Evolutionary conservation across 768 basidiomycete genomes (phyloP).

Genomic region (Trametes maxima): DNA sequence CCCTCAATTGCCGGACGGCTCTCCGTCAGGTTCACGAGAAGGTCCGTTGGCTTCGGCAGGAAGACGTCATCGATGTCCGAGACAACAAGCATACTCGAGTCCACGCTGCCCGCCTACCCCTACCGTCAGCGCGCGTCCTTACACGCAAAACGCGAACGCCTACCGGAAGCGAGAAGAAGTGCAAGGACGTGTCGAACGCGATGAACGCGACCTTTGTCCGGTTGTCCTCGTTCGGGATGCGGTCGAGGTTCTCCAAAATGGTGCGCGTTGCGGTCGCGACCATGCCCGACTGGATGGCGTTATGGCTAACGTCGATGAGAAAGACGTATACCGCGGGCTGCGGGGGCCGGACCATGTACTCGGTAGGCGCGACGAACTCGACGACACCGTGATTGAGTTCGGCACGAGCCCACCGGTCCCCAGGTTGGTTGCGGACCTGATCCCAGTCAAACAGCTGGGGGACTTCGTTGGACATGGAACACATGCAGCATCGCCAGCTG

Average conservation of each 20-base stretch:
- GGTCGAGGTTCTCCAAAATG: conserved; percentile 92
- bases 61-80: conserved; percentile 98
- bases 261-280: conserved; percentile 97
- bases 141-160: conserved; percentile 26
- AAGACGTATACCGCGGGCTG: conserved; percentile 97
- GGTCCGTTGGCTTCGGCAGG: conserved; percentile 92
- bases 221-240: conserved; percentile 92
- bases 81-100: conserved; percentile 95
- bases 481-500: conserved; percentile 99
- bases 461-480: conserved; percentile 96
- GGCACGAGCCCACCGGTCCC: conserved; percentile 91
- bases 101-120: conserved; percentile 62
- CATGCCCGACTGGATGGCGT: conserved; percentile 95
- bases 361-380: conserved; percentile 96
- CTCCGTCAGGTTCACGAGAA: conserved; percentile 94
- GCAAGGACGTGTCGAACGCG: conserved; percentile 88
- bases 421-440: conserved; percentile 88
- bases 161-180: conserved; percentile 95
- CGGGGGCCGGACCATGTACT: conserved; percentile 99
- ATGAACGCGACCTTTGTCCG: conserved; percentile 92
- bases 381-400: conserved; percentile 95
- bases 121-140: not conserved
- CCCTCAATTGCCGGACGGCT: conserved; percentile 76
- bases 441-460: conserved; percentile 99
- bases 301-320: conserved; percentile 94